Evolutionary conservation across 164 flowering plant genomes (phyloP), one percentile per base, ranked within the genome.

Genomic region (Brasenia schreberi): DNA sequence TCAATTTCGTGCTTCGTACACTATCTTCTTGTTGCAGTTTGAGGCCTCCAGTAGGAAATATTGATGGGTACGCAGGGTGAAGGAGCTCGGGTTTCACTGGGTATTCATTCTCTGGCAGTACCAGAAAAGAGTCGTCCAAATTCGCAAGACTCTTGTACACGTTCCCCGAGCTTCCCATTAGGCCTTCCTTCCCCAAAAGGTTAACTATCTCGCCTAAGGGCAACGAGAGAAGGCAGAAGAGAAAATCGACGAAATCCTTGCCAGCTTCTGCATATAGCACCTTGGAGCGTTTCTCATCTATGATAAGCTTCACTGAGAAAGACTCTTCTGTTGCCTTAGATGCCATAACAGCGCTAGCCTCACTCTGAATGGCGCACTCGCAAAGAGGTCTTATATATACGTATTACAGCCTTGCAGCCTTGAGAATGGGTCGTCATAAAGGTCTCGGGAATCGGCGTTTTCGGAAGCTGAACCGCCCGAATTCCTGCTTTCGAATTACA

Each of bases 201-300:
- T 18, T 59, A 7, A 42, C 19, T 4, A 56, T 62, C 18, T 6
- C 14, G 6, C 68, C 68, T 9, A 56, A 5, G 7, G 68, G 68
- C 0, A 66, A 19, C 11, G 23, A 11, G 12, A 66, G 42, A 43
- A 66, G 43, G 27, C 44, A 18, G 23, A 66, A 42, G 43, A 66
- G 62, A 11, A 66, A 66, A 56, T 66, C 63, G 11, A 66, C 68
- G 12, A 59, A 58, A 6, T 66, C 68, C 19, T 66, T 66, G 3
- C 17, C 45, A 6, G 68, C 68, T 39, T 66, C 68, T 58, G 42
- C 68, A 59, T 23, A 66, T 16, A 58, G n/a, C 6, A 66, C 68
- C 18, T 66, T 66, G 27, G 27, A 23, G 27, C 27, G 27, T 23
- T 23, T 23, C 27, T 23, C 27, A 23, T 23, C 27, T 23, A 23